A percentile compares a stretch with the other conserved stretches of the same genome.
Conservation (phyloP, 345 rosid genomes). For the Luvunga scandens region DNA sequence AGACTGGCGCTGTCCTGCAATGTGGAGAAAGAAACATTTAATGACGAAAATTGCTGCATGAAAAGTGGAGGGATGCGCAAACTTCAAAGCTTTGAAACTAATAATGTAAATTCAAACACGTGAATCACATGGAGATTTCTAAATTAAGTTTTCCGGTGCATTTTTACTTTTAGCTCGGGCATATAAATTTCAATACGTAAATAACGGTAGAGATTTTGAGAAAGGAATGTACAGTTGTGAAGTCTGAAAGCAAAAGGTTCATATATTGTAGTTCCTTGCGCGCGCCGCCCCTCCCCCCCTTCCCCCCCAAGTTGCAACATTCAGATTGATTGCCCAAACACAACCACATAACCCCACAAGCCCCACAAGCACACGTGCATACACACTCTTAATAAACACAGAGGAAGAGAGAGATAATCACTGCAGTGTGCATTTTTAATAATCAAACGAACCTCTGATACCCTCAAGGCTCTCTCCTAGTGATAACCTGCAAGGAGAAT, state of each 20-base stretch:
- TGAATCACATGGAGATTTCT: not conserved
- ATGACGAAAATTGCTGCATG: no score
- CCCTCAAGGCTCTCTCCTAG: slow-evolving; percentile 57
- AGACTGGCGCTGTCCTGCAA: no score
- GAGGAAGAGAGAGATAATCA: not conserved
- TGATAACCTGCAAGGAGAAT: slow-evolving; percentile 37
- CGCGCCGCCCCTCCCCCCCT: no score
- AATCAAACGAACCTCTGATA: slow-evolving; percentile 48
- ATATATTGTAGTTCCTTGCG: not conserved
- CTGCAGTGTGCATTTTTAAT: not conserved
- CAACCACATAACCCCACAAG: not conserved
- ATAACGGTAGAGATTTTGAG: not conserved
- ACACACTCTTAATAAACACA: not conserved
- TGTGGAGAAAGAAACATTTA: no score
- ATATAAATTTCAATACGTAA: not conserved
- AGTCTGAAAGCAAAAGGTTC: not conserved
- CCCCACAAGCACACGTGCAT: not conserved
- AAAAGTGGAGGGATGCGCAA: not conserved
- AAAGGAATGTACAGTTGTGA: not conserved
- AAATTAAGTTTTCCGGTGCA: not conserved
- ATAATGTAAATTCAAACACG: not conserved
- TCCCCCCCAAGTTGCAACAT: not conserved
- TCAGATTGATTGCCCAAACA: not conserved
- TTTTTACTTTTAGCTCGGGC: not conserved
- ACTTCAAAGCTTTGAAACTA: no score